phyloP scores from a whole-genome alignment of 352 stramenopile species.

The Globisporangium recalcitrans region DNA sequence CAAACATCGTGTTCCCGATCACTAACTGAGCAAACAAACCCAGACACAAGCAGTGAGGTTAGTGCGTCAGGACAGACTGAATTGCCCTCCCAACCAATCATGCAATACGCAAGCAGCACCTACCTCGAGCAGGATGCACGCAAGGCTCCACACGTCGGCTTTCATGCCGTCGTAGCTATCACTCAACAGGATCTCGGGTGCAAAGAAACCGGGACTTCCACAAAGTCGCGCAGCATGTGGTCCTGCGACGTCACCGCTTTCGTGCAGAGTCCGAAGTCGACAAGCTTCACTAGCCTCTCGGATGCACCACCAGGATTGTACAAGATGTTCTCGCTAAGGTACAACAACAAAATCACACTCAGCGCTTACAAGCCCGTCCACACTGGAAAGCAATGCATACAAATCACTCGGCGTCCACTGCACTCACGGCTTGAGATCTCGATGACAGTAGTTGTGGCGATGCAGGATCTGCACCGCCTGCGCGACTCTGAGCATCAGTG shows the following conservation, averaged over 20 bases:
- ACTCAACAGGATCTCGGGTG: constrained; percentile 67
- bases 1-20: constrained; percentile 72
- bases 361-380: no score
- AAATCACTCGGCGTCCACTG: background rate
- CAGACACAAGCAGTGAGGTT: background rate
- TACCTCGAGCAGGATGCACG: constrained; percentile 82
- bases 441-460: constrained; percentile 65
- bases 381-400: no score
- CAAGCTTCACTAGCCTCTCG: constrained; percentile 53
- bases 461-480: constrained; percentile 57
- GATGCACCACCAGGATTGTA: constrained; percentile 27
- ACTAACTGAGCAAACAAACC: constrained; percentile 36
- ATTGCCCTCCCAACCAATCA: background rate
- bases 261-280: constrained; percentile 80
- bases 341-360: background rate
- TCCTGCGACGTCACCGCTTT: constrained; percentile 31
- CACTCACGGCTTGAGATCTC: constrained; percentile 67
- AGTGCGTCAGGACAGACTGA: no score
- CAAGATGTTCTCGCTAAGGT: constrained; percentile 63
- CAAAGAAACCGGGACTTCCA: constrained; percentile 81
- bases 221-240: constrained; percentile 56
- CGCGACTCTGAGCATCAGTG: constrained; percentile 38
- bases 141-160: constrained; percentile 83
- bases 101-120: background rate
- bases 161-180: constrained; percentile 67